phyloP scores from a whole-genome alignment of 176 grass and related monocot genomes.

The Melocanna baccifera region DNA sequence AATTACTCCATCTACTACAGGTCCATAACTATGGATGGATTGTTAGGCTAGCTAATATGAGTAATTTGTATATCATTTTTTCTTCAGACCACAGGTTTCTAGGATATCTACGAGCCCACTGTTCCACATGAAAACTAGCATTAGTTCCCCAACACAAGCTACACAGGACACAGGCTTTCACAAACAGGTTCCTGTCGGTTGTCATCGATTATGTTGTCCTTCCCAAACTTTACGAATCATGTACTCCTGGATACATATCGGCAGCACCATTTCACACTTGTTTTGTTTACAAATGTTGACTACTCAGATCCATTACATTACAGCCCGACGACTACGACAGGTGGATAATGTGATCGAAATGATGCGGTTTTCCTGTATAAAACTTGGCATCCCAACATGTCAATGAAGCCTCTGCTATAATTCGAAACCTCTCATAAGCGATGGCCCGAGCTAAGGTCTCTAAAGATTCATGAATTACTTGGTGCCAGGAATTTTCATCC shows the following conservation, averaged over 20 bases:
- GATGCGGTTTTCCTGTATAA: too few species aligned
- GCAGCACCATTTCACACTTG: background rate
- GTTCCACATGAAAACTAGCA: too few species aligned
- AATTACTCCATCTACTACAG: background rate
- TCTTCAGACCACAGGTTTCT: too few species aligned
- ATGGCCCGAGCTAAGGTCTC: background rate
- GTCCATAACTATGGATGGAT: too few species aligned
- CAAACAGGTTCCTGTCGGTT: conserved; percentile 1
- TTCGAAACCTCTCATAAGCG: background rate
- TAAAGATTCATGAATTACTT: background rate
- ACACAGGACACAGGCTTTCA: background rate
- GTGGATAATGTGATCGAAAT: background rate
- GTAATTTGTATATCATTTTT: too few species aligned
- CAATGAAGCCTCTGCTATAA: too few species aligned
- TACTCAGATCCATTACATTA: conserved; percentile 22
- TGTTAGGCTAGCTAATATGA: too few species aligned
- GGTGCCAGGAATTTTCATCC: conserved; percentile 43
- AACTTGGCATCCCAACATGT: too few species aligned
- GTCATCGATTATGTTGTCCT: conserved; percentile 18
- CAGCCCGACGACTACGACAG: conserved; percentile 24
- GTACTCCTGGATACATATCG: conserved; percentile 1
- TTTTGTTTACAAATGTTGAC: background rate
- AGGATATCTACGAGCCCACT: too few species aligned
- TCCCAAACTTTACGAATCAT: conserved; percentile 28
- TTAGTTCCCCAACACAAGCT: too few species aligned